Conservation (phyloP, 345 rosid species). For the Citrus inodora region DNA sequence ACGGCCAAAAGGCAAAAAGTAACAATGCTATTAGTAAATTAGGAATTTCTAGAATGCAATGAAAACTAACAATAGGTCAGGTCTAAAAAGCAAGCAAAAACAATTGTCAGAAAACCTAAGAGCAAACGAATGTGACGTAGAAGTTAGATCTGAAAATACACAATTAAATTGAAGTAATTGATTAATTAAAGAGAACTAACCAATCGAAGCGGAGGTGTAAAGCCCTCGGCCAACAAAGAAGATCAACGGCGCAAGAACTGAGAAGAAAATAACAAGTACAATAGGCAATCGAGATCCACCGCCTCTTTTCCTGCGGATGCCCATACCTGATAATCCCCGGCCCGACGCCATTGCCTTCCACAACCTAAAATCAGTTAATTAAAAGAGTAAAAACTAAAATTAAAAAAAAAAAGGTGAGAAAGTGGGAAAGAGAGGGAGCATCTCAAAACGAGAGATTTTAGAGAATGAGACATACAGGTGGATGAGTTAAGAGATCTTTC, state of each 20-base stretch:
- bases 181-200: constrained; percentile 28
- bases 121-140: background rate
- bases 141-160: constrained; percentile 18
- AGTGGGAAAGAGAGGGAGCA: background rate
- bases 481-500: constrained; percentile 25
- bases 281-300: constrained; percentile 62
- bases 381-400: too few relatives aligned
- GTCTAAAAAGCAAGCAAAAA: background rate
- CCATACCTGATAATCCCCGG: constrained; percentile 48
- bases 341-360: constrained; percentile 60
- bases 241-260: constrained; percentile 55
- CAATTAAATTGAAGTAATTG: background rate
- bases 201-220: constrained; percentile 37
- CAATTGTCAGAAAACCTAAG: background rate
- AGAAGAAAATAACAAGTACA: constrained; percentile 46
- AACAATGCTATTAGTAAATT: background rate
- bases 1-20: background rate
- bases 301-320: constrained; percentile 38
- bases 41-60: background rate
- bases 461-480: constrained; percentile 19
- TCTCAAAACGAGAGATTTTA: background rate
- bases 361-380: constrained; percentile 28
- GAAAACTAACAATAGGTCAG: background rate
- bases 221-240: constrained; percentile 75
- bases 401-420: background rate